A percentile compares a stretch with the other conserved stretches of the same genome.
Conservation (phyloP, 495 filamentous ascomycete genomes). For the Tetracladium marchalianum region DNA sequence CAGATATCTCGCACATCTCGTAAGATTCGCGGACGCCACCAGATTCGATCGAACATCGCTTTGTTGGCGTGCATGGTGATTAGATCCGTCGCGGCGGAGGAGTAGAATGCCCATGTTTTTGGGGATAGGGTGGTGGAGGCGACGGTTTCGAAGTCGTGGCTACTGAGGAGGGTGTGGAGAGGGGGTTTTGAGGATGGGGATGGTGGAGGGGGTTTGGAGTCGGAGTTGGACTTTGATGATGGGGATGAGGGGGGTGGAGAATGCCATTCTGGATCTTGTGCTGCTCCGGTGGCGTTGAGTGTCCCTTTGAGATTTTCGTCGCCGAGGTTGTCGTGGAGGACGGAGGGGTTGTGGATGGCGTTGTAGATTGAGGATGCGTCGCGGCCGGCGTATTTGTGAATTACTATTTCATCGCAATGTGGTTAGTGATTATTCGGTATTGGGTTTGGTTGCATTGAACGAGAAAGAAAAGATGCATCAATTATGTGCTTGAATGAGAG, state of each 20-base stretch:
- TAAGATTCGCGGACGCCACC: slow-evolving; percentile 62
- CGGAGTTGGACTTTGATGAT: too few species aligned
- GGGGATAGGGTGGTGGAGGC: slow-evolving; percentile 49
- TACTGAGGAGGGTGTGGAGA: slow-evolving; percentile 56
- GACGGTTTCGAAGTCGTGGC: slow-evolving; percentile 59
- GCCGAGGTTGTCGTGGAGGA: slow-evolving; percentile 46
- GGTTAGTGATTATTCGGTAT: too few species aligned
- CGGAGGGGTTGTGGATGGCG: slow-evolving; percentile 52
- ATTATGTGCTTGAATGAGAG: not conserved
- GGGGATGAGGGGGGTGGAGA: too few species aligned
- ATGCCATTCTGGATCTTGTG: too few species aligned
- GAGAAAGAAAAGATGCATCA: not conserved
- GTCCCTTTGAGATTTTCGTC: slow-evolving; percentile 46
- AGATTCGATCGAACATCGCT: slow-evolving; percentile 48
- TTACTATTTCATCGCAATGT: slow-evolving; percentile 44
- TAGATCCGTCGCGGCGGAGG: slow-evolving; percentile 67
- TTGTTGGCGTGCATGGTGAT: slow-evolving; percentile 43
- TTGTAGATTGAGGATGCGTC: slow-evolving; percentile 66
- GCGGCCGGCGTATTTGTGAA: slow-evolving; percentile 58
- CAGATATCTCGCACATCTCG: slow-evolving; percentile 49
- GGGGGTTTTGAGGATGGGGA: slow-evolving; percentile 38
- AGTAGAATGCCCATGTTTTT: slow-evolving; percentile 75
- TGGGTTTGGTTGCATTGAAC: too few species aligned
- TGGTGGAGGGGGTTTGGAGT: not conserved
- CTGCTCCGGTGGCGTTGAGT: slow-evolving; percentile 38